phyloP scores from a whole-genome alignment of 2,329 filamentous ascomycete genomes.

The Penicillium verrucosum region DNA sequence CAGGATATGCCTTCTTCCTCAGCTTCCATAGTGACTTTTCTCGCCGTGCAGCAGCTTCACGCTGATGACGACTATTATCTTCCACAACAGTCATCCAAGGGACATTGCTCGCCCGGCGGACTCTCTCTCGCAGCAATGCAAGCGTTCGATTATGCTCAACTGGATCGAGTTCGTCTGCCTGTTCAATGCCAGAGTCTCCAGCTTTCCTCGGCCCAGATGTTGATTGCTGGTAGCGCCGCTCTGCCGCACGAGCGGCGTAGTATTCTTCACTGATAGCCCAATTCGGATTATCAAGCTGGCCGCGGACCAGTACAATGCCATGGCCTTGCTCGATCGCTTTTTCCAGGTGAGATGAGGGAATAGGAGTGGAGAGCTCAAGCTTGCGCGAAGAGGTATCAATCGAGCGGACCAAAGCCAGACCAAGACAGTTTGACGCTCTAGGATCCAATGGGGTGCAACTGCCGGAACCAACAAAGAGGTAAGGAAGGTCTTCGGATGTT shows the following conservation, averaged over 20 bases:
- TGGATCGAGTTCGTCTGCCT: slow-evolving; percentile 3
- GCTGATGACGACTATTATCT: slow-evolving; percentile 29
- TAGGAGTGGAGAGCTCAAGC: slow-evolving; percentile 51
- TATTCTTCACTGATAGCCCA: slow-evolving; percentile 47
- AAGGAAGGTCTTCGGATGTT: slow-evolving; percentile 50
- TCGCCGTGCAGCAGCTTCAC: slow-evolving; percentile 25
- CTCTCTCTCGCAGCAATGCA: slow-evolving; percentile 33
- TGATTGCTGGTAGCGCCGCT: slow-evolving; percentile 30
- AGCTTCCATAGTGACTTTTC: slow-evolving; percentile 40
- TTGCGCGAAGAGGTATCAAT: slow-evolving; percentile 40
- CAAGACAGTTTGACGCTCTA: slow-evolving; percentile 46
- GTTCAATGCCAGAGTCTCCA: slow-evolving; percentile 2
- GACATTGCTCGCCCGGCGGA: slow-evolving; percentile 37
- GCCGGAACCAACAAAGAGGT: slow-evolving; percentile 45
- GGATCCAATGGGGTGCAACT: slow-evolving; percentile 48
- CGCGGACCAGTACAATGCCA: slow-evolving; percentile 49
- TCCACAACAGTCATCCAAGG: slow-evolving; percentile 43
- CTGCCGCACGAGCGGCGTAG: slow-evolving; percentile 38
- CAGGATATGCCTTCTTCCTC: slow-evolving; percentile 38
- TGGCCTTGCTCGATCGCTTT: slow-evolving; percentile 34
- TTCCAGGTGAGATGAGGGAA: slow-evolving; percentile 32
- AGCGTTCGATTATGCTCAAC: slow-evolving; percentile 21
- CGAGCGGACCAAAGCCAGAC: slow-evolving; percentile 48
- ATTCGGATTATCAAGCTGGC: slow-evolving; percentile 44
- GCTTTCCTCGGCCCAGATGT: slow-evolving; percentile 22